Base-by-base conservation (phyloP, 352 stramenopile species). In the Phytophthora multivora region DNA sequence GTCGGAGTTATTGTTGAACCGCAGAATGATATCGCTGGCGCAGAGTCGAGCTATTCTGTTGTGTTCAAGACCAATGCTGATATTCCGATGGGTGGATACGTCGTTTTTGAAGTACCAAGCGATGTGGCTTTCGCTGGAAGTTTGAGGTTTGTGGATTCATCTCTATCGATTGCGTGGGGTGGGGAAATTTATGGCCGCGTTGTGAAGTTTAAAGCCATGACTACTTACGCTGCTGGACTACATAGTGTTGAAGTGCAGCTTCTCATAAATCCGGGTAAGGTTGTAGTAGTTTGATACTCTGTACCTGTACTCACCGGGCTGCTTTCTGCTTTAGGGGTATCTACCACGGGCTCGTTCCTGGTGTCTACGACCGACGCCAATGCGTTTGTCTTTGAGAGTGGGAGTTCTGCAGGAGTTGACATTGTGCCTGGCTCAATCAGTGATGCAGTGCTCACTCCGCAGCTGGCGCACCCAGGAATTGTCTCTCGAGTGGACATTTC, bases 391-490 rank as follows among this genome's bases (percentile, higher is more conserved):
- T 4, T 23, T 23, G 21, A 23, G 21, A 23, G 21, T 23, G 21
- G 21, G 4, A 23, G 21, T 23, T 2, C 21, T 23, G 21, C 4
- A 23, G 21, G 1, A 11, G 35, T 89, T 25, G 56, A 52, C 0
- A 80, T 74, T 39, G 31, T 65, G 0, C 35, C 77, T 8, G 81
- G 81, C 5, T 46, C 26, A 2, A 73, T 90, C 15, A 39, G 53
- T 1, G 49, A 75, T 21, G 79, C 79, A 8, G 38, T 49, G 1
- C 54, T 90, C 18, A 57, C 43, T 7, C 56, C 73, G 10, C 42
- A 66, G 1, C 66, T 72, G 7, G 47, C 79, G 3, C 75, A 88
- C 18, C 79, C 79, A 26, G 81, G 77, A 3, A 79, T 89, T 18
- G 52, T 50, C 30, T 83, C 79, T 8, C 56, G 55, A 13, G 68